phyloP scores from a whole-genome alignment of 208 protist genomes.

The Wallacemonas rigidus region DNA sequence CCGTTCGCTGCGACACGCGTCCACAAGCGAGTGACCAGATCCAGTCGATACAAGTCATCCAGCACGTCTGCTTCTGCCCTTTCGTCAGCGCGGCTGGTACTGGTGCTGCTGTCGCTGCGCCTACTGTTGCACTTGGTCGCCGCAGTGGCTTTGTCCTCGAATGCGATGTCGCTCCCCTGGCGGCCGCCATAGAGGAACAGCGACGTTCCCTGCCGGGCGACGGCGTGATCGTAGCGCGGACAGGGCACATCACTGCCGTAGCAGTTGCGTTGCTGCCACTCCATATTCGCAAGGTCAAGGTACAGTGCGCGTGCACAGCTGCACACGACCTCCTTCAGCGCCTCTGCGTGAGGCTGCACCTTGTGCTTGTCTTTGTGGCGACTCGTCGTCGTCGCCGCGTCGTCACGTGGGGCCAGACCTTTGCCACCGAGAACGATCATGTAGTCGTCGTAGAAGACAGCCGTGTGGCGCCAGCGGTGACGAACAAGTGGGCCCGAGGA shows the following conservation, averaged over 20 bases:
- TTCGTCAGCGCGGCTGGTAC: too few relatives aligned
- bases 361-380: conserved; percentile 14
- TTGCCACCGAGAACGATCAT: conserved; percentile 64
- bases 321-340: conserved; percentile 25
- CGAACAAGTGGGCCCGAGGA: not conserved
- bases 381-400: conserved; percentile 16
- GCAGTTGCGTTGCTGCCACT: conserved; percentile 41
- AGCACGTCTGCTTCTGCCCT: not conserved
- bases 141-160: too few relatives aligned
- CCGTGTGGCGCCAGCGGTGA: conserved; percentile 62
- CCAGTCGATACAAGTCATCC: conserved; percentile 64
- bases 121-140: too few relatives aligned
- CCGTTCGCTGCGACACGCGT: conserved; percentile 50
- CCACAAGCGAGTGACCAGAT: conserved; percentile 65
- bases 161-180: not conserved
- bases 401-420: conserved; percentile 1
- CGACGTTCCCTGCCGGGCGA: conserved; percentile 20
- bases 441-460: conserved; percentile 56
- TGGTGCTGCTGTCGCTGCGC: too few relatives aligned
- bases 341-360: not conserved
- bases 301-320: conserved; percentile 46
- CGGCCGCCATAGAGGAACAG: conserved; percentile 56
- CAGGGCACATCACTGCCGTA: conserved; percentile 40
- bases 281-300: conserved; percentile 43
- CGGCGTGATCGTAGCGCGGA: conserved; percentile 64